These are phyloP conservation scores for Periconia macrospinosa DNA, from an alignment of 2,329 filamentous ascomycete genomes.

Conservation along the genomic window DNA sequence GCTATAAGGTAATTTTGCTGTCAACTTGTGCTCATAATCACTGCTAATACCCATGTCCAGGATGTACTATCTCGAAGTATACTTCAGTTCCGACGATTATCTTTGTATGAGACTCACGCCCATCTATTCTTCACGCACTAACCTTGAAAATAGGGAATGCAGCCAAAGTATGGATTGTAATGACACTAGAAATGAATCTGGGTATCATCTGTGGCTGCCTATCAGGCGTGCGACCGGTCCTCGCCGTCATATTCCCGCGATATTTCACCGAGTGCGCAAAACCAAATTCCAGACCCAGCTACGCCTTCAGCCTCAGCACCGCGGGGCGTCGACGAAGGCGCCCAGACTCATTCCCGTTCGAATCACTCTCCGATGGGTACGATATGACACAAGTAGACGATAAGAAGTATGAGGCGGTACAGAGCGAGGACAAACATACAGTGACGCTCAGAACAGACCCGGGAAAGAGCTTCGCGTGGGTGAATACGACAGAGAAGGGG, in stretches of 20 bases:
- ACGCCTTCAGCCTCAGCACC: conserved; percentile 3
- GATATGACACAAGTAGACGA: neutral
- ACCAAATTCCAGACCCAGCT: conserved; percentile 3
- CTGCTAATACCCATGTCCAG: conserved; percentile 1
- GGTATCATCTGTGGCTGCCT: conserved; percentile 37
- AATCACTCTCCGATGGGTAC: conserved; percentile 15
- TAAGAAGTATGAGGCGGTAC: neutral
- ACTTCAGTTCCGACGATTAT: conserved; percentile 26
- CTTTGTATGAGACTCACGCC: conserved; percentile 20
- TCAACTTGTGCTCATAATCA: neutral
- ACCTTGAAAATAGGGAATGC: conserved; percentile 19
- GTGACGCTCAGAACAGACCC: neutral
- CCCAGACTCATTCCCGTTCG: conserved; percentile 17
- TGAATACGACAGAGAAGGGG: neutral
- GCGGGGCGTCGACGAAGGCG: conserved; percentile 4
- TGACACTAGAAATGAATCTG: conserved; percentile 30
- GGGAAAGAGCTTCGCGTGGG: neutral
- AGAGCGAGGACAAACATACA: neutral
- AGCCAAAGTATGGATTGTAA: conserved; percentile 21
- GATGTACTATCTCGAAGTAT: conserved; percentile 32
- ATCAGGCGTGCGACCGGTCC: conserved; percentile 34
- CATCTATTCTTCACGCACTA: no score
- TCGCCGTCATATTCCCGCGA: conserved; percentile 28
- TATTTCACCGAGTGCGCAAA: conserved; percentile 19
- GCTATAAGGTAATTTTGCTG: conserved; percentile 12